A percentile compares a stretch with the other conserved stretches of the same genome.
These are phyloP conservation scores for Plantago major DNA, from an alignment of 257 asterid genomes.

Conservation along the genomic window DNA sequence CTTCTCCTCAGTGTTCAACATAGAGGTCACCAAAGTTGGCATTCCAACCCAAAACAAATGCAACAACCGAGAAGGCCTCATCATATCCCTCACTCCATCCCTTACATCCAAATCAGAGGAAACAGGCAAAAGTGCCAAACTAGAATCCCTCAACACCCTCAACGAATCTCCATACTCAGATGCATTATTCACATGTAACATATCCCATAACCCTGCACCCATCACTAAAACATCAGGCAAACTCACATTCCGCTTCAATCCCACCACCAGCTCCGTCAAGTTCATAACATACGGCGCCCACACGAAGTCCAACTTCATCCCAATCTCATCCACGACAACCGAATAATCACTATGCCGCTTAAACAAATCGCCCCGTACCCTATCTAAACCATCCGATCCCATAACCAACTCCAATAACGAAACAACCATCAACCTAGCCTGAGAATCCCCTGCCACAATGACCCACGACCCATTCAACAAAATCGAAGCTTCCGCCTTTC, in stretches of 20 bases:
- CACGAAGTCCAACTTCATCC: conserved; percentile 78
- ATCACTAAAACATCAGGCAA: conserved; percentile 77
- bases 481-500: conserved; percentile 60
- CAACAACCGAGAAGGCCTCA: conserved; percentile 32
- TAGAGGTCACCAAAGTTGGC: conserved; percentile 70
- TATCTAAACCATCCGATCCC: conserved; percentile 53
- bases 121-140: conserved; percentile 57
- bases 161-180: conserved; percentile 53
- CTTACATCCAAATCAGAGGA: conserved; percentile 36
- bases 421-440: conserved; percentile 76
- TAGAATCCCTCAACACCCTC: conserved; percentile 46
- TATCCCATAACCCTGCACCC: conserved; percentile 97
- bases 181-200: conserved; percentile 64
- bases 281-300: conserved; percentile 84
- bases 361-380: conserved; percentile 62
- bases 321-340: conserved; percentile 54
- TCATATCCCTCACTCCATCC: conserved; percentile 30
- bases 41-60: conserved; percentile 90
- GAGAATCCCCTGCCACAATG: conserved; percentile 90
- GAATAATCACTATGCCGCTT: conserved; percentile 92
- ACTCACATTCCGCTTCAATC: conserved; percentile 34
- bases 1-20: conserved; percentile 74
- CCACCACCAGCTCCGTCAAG: conserved; percentile 48
- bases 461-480: conserved; percentile 94
- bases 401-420: conserved; percentile 67